These are phyloP conservation scores for Pouteria campechiana DNA, from an alignment of 179 eudicot species.

Conservation along the genomic window DNA sequence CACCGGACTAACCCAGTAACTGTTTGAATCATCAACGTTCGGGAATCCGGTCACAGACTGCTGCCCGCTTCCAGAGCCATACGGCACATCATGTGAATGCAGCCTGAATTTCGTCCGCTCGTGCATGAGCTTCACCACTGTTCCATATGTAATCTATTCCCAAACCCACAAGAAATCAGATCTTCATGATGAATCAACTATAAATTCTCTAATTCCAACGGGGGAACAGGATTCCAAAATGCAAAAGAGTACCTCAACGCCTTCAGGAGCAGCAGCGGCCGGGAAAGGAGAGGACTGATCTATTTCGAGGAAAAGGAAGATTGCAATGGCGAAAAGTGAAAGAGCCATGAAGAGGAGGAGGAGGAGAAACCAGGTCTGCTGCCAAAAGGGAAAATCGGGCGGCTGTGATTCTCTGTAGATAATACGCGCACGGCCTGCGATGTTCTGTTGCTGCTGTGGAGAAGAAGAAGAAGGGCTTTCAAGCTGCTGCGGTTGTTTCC, in stretches of 20 bases:
- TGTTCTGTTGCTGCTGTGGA: background rate
- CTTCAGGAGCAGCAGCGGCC: slow-evolving; percentile 49
- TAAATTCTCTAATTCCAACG: background rate
- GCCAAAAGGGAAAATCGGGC: slow-evolving; percentile 53
- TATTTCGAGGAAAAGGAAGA: slow-evolving; percentile 56
- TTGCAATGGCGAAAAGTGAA: slow-evolving; percentile 50
- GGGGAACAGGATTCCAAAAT: background rate
- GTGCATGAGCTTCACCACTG: slow-evolving; percentile 82
- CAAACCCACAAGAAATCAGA: background rate
- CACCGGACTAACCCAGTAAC: slow-evolving; percentile 74
- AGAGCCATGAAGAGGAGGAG: slow-evolving; percentile 58
- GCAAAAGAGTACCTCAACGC: slow-evolving; percentile 37
- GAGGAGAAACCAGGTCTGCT: slow-evolving; percentile 58
- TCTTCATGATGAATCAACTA: background rate
- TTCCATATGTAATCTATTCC: slow-evolving; percentile 91
- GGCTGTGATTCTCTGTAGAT: slow-evolving; percentile 19
- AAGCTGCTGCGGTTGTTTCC: slow-evolving; percentile 17
- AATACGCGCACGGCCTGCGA: slow-evolving; percentile 20
- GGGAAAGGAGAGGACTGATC: slow-evolving; percentile 31
- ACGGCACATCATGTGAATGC: slow-evolving; percentile 94
- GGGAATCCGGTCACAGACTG: slow-evolving; percentile 93
- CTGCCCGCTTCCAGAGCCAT: slow-evolving; percentile 99
- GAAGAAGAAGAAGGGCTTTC: slow-evolving; percentile 10
- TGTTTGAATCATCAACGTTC: slow-evolving; percentile 75
- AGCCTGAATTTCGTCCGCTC: slow-evolving; percentile 70